Base-by-base conservation (phyloP, 441 rosid genomes). In the Gossypium schwendimanii region DNA sequence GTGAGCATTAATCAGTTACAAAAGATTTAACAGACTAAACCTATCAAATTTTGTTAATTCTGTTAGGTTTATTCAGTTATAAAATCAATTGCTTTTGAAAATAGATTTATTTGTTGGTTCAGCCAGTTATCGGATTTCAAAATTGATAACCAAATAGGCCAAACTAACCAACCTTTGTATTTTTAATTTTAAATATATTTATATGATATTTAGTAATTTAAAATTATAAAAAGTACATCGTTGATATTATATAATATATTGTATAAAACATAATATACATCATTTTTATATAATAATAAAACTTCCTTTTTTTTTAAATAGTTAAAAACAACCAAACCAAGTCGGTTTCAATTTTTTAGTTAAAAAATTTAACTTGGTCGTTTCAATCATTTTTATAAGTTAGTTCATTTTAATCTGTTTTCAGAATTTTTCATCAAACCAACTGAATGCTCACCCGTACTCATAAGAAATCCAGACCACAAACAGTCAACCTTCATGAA, bases 401-500 rank as follows among this genome's bases (percentile, higher is more conserved):
- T 53, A 53, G 18, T 17, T 53, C 23, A 52, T 6, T 7, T 53
- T 53, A 17, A 53, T 18, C 23, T 7, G 58, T 53, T 17, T 53
- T 53, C 24, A 17, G 21, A 53, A 53, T 53, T 53, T 17, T 53
- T 20, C 11, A 53, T 53, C 58, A 18, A 53, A 17, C 58, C 58
- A 7, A 53, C 58, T 53, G 21, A 53, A 53, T 53, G 23, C 23
- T 53, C 58, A 53, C 24, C 58, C 58, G 23, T 53, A 53, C 11
- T 33, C 39, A 33, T 33, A 15, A 53, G 26, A 14, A 62, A 71
- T 23, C 24, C 26, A 55, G 41, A 53, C 15, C 12, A 78, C 63
- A 69, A 64, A 59, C 26, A 76, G 67, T 73, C 58, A 23, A 55
- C 65, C 45, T 65, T 57, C 10, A 60, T 14, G 76, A 73, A 76